Percentiles rank a stretch among this genome's conserved stretches.
Evolutionary conservation across 257 asterid genomes (phyloP).

Genomic region (Salvia miltiorrhiza): DNA sequence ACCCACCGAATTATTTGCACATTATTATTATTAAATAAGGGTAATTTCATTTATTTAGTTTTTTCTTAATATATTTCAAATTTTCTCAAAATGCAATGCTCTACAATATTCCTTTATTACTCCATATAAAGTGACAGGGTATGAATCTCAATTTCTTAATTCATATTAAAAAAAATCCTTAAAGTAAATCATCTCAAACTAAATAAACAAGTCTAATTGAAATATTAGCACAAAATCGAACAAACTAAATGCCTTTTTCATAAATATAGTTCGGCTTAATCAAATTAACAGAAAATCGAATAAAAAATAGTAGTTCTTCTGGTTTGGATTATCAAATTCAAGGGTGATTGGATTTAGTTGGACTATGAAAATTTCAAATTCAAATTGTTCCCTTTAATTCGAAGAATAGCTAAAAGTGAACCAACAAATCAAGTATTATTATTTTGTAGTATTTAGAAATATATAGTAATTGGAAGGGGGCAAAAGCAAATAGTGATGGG

Average conservation of each 20-base stretch:
- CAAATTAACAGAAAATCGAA: not conserved
- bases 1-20: constrained; percentile 12
- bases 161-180: no score
- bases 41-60: not conserved
- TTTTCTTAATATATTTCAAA: not conserved
- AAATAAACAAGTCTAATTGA: not conserved
- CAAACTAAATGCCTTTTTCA: not conserved
- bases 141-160: no score
- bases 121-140: no score
- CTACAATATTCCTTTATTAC: no score
- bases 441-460: not conserved
- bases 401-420: not conserved
- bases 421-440: not conserved
- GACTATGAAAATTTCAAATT: not conserved
- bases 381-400: not conserved
- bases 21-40: not conserved
- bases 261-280: not conserved
- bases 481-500: not conserved
- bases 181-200: not conserved
- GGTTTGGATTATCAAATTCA: not conserved
- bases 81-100: no score
- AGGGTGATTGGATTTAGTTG: not conserved
- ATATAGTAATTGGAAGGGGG: not conserved
- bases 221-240: not conserved
- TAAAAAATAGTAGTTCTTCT: not conserved